Evolutionary conservation across 1,284 basidiomycete genomes (phyloP).

Genomic region (Tranzscheliella williamsii): DNA sequence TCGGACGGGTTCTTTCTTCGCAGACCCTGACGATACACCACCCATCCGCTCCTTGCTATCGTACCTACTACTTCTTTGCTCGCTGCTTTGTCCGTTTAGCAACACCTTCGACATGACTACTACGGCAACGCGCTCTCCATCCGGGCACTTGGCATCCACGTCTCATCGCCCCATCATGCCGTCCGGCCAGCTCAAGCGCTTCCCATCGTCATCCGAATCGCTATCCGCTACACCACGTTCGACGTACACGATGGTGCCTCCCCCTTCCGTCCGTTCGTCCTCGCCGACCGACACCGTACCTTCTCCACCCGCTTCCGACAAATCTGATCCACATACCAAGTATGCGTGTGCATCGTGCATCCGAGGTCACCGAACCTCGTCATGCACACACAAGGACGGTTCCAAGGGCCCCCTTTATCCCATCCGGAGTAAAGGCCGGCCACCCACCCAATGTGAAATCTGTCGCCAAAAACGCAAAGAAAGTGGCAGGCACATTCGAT

Average conservation of each 20-base stretch:
- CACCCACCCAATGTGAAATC: conserved; percentile 47
- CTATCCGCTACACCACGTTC: not conserved
- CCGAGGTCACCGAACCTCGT: conserved; percentile 50
- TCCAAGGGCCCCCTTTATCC: conserved; percentile 47
- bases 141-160: no score
- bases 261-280: not conserved
- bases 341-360: conserved; percentile 55
- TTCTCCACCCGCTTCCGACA: not conserved
- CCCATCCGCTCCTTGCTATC: no score
- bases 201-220: no score
- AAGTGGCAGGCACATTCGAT: conserved; percentile 45
- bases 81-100: no score
- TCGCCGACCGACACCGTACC: not conserved
- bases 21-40: no score
- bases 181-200: no score
- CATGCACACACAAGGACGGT: conserved; percentile 53
- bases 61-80: no score
- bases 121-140: no score
- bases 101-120: no score
- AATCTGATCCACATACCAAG: conserved; percentile 23
- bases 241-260: not conserved
- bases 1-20: no score
- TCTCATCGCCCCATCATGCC: no score
- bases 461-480: conserved; percentile 46
- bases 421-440: conserved; percentile 48